Conservation (phyloP, 169 alveolate species). For the Theileria annulata region DNA sequence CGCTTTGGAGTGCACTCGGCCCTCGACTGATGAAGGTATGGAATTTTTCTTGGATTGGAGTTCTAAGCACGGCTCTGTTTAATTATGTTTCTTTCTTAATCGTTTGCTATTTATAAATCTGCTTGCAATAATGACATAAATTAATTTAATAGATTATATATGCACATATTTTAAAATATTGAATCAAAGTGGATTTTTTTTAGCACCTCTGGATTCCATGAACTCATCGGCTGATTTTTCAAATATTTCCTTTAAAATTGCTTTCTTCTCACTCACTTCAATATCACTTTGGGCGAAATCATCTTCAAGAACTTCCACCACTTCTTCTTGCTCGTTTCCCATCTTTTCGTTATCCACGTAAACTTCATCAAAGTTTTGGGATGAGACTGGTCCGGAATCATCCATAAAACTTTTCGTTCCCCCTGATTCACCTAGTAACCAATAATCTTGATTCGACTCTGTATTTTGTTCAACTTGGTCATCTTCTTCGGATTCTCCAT, state of each 20-base stretch:
- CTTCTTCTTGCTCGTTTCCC: neutral
- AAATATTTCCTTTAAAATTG: neutral
- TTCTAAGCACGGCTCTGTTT: conserved; percentile 47
- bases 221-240: neutral
- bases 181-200: neutral
- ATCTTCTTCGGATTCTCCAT: too few relatives aligned
- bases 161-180: neutral
- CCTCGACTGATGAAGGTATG: conserved; percentile 57
- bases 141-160: neutral
- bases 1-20: conserved; percentile 78
- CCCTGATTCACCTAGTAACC: too few relatives aligned
- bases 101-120: neutral
- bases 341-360: neutral
- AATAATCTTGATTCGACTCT: too few relatives aligned
- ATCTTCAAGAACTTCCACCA: neutral
- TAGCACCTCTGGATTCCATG: neutral
- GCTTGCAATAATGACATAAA: neutral
- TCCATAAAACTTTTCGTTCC: too few relatives aligned
- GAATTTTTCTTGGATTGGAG: conserved; percentile 52
- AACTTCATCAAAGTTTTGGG: too few relatives aligned
- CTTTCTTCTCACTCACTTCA: neutral
- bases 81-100: neutral
- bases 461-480: too few relatives aligned
- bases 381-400: too few relatives aligned
- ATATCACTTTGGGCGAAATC: neutral